Evolutionary conservation across 768 basidiomycete species (phyloP).

Genomic region (Clitopilus passeckerianus): DNA sequence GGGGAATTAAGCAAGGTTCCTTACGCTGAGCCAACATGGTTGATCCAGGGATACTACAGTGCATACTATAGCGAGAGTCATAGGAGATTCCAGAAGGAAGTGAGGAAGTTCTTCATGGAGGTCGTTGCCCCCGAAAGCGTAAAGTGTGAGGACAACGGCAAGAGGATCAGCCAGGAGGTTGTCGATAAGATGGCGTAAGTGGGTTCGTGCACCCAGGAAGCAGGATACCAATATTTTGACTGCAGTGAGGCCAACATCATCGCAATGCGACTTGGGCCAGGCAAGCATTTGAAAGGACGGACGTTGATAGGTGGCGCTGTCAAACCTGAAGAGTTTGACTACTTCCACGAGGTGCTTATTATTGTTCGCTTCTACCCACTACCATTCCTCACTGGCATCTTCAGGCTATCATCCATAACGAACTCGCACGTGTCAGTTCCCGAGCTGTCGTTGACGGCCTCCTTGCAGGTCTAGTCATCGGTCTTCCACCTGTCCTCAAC

Average conservation of each 20-base stretch:
- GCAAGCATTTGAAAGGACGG: constrained; percentile 79
- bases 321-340: constrained; percentile 84
- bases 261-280: constrained; percentile 89
- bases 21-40: constrained; percentile 85
- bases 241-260: constrained; percentile 69
- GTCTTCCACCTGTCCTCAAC: constrained; percentile 86
- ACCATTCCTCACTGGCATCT: not conserved
- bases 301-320: constrained; percentile 72
- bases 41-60: constrained; percentile 57
- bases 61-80: constrained; percentile 81
- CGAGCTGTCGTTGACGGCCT: constrained; percentile 88
- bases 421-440: constrained; percentile 78
- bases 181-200: constrained; percentile 80
- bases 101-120: constrained; percentile 74
- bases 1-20: constrained; percentile 75
- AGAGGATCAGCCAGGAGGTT: constrained; percentile 79
- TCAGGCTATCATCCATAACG: constrained; percentile 75
- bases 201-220: not conserved
- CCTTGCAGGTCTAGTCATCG: constrained; percentile 77
- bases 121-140: constrained; percentile 72
- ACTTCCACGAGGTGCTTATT: constrained; percentile 80
- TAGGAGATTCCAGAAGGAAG: constrained; percentile 65
- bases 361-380: not conserved
- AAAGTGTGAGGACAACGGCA: constrained; percentile 81
- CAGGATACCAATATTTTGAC: not conserved